Evolutionary conservation across 179 eudicot species (phyloP), one percentile per base, ranked within the genome.

Genomic region (Nepenthes alata): DNA sequence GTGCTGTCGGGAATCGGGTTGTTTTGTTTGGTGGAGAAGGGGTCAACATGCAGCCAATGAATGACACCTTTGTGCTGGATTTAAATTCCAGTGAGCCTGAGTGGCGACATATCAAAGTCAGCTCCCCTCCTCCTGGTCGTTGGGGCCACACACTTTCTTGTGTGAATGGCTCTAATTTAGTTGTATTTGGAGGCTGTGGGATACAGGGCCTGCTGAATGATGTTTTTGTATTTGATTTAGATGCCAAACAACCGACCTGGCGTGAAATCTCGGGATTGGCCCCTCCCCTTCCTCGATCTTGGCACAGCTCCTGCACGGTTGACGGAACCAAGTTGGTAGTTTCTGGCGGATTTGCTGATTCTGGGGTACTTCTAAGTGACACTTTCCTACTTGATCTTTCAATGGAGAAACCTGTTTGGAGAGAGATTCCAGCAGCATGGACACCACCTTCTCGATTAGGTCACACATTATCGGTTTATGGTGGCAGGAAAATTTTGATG

Each of bases 121-220:
- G 96, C 63, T 88, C 89, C 37, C 97, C 97, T 6, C 97, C 97
- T 38, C 97, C 97, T 6, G 97, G 97, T 16, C 91, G 97, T 2
- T 91, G 97, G 97, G 97, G 97, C 39, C 97, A 91, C 75, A 91
- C 94, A 6, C 90, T 91, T 15, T 91, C 97, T 34, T 91, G 97
- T 59, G 80, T 91, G 63, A 86, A 91, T 52, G 97, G 81, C 14
- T 91, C 97, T n/a, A 71, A 88, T 70, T 74, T 91, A 52, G 97
- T 91, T 55, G 79, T 91, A 37, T 91, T 91, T 63, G 97, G 97
- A 34, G 97, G 97, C 0, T 91, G 96, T 72, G 97, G 97, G 56
- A 81, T 76, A 34, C 96, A 88, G 52, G 97, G 97, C 59, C 74
- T 88, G 45, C 76, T 91, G 0, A 91, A 91, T 65, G 97, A 91